Base-by-base conservation (phyloP, 2,329 filamentous ascomycete species). In the Aspergillus versicolor region DNA sequence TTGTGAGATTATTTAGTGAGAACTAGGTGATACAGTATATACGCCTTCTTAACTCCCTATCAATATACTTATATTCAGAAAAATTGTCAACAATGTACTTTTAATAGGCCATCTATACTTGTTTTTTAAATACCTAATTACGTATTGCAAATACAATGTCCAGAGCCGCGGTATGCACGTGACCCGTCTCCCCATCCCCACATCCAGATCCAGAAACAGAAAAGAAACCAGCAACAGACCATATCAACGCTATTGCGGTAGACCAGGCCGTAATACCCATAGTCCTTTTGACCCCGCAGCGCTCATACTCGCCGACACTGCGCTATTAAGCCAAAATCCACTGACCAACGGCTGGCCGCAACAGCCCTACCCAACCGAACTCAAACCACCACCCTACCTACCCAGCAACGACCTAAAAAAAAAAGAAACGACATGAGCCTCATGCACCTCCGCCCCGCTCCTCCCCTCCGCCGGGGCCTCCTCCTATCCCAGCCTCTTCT, bases 401-500 rank as follows among this genome's bases (percentile, higher is more conserved):
- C 13, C 15, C 17, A 47, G 7, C 5, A 13, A 17, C 15, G 5
- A 21, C n/a, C 19, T 40, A 38, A 12, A 12, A 37, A 34, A 22
- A 34, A 22, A 11, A 43, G 8, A 15, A 46, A 24, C 22, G 52
- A 30, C 42, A 60, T 60, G 58, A 60, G 55, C 42, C 48, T 57
- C 61, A 30, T 58, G 54, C 62, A 67, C 60, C 22, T 53, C 32
- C 53, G 49, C 43, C 44, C 55, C 11, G 45, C 42, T 15, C 57
- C 47, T 51, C 65, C 49, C 43, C 65, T 51, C 57, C 61, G 49
- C 60, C 61, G 54, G 54, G 56, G 59, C 15, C 54, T 62, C 27
- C 38, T 58, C 41, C 63, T 63, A 32, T 58, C 68, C 63, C 72
- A 73, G 60, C 71, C 65, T 56, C 68, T 68, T 57, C 70, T 71